Conservation (phyloP, 192 early-diverging fungal species). For the Backusella luteola region DNA sequence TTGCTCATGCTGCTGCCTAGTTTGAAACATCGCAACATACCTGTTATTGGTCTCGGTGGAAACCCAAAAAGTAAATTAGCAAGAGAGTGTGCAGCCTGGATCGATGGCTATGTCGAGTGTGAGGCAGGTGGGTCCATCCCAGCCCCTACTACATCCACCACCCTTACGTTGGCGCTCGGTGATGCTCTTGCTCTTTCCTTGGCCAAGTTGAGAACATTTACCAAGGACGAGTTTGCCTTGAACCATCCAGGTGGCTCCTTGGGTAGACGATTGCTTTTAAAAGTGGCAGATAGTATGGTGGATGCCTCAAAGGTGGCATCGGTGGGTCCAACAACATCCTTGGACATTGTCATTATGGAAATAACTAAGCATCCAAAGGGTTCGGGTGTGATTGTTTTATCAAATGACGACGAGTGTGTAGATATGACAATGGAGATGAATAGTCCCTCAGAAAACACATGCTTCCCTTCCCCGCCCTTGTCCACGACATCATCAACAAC, state of each 20-base stretch:
- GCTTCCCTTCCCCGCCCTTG: slow-evolving; percentile 17
- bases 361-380: slow-evolving; percentile 34
- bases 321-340: slow-evolving; percentile 15
- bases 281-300: slow-evolving; percentile 38
- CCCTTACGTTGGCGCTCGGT: slow-evolving; percentile 43
- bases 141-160: slow-evolving; percentile 45
- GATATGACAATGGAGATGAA: background rate
- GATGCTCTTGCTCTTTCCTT: slow-evolving; percentile 43
- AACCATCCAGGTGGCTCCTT: slow-evolving; percentile 49
- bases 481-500: slow-evolving; percentile 2
- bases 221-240: slow-evolving; percentile 38
- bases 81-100: slow-evolving; percentile 38
- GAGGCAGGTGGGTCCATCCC: slow-evolving; percentile 42
- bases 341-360: slow-evolving; percentile 40
- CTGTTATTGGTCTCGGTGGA: slow-evolving; percentile 42
- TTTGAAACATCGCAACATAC: slow-evolving; percentile 36
- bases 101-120: slow-evolving; percentile 37
- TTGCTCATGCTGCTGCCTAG: slow-evolving; percentile 36
- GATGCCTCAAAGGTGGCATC: slow-evolving; percentile 16
- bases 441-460: background rate
- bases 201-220: slow-evolving; percentile 34
- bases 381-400: slow-evolving; percentile 34
- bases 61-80: slow-evolving; percentile 40
- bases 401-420: background rate
- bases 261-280: slow-evolving; percentile 35